Evolutionary conservation across 140 eudicot genomes (phyloP), one percentile per base, ranked within the genome.

Genomic region (Bidens hawaiensis): DNA sequence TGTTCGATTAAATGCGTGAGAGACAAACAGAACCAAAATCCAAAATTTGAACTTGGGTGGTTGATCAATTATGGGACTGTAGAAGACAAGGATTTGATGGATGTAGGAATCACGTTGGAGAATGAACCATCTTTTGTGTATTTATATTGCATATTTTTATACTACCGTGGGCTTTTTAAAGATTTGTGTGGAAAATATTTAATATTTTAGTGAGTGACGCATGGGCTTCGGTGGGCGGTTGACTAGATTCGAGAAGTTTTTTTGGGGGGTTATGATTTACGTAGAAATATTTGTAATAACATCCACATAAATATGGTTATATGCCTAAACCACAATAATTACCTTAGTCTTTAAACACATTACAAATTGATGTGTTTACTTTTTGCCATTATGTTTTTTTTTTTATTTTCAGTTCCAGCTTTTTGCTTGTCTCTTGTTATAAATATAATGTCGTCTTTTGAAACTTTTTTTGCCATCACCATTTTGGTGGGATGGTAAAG

Each of bases 71-170:
- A 48, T 31, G 26, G 38, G 43, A 13, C 1, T 27, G 15, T 50
- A 1, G 17, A 36, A 49, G 26, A 34, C 36, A 58, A 56, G 1
- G 21, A 38, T 57, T 11, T 65, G 63, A 1, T 53, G 60, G 63
- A 65, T 48, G 67, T 38, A 73, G 68, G 73, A 34, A 73, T 66
- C 74, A 48, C 68, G 74, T 48, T 47, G 58, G 64, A 48, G 51
- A 15, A 2, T n/a, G 62, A 45, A 51, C 24, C 18, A 6, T 62
- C 13, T 14, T 50, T 62, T 21, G 40, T 22, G 6, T 12, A 26
- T 48, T 38, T 30, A 31, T 31, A 36, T 36, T 36, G 43, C 43
- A 26, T 7, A 8, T 8, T 26, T 65, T 48, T 71, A 36, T 38
- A 21, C 13, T 25, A 21, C 31, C 65, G 49, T 72, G 67, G 77